Base-by-base conservation (phyloP, 495 filamentous ascomycete species). In the Lasiosphaeria miniovina region DNA sequence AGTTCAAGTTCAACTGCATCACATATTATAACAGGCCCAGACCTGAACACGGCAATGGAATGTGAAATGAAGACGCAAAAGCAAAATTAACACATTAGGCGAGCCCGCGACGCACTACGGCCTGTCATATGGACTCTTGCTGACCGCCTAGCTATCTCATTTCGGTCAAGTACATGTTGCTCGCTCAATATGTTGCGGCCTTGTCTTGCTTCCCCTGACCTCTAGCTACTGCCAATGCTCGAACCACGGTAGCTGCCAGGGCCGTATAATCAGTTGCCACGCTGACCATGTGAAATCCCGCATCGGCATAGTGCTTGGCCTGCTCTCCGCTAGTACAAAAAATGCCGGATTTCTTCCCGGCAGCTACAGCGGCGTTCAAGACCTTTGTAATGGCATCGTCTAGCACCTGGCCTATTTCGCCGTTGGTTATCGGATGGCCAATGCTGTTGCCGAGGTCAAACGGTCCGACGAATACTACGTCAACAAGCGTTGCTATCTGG, bases 261-360 rank as follows among this genome's bases (percentile, higher is more conserved):
- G 82, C 74, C 14, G 79, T 80, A 54, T 81, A 78, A 75, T 90
- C 87, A 4, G 84, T 84, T 5, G 77, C 82, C 0, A 83, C 79
- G 61, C 80, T 86, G 46, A 92, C 79, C 89, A 94, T 91, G 65
- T 91, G 79, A 58, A 91, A 94, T 3, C 90, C 90, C 62, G 80
- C 79, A 17, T 90, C 80, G 0, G 81, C 83, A 65, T 83, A 90
- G 36, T 68, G 59, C 59, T 75, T 82, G 6, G 88, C 84, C 66
- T 91, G 85, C 61, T 82, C 79, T 0, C 86, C 88, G 50, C 76
- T 77, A 1, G 83, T 84, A 73, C 87, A 90, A 69, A 89, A 94
- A 55, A 96, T 92, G 35, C 88, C 91, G 43, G 83, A 82, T 72
- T 84, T 87, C 77, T 90, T 94, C 4, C 88, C 89, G 1, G 86